phyloP scores from a whole-genome alignment of 306 rosid genomes.

The Inga laurina region DNA sequence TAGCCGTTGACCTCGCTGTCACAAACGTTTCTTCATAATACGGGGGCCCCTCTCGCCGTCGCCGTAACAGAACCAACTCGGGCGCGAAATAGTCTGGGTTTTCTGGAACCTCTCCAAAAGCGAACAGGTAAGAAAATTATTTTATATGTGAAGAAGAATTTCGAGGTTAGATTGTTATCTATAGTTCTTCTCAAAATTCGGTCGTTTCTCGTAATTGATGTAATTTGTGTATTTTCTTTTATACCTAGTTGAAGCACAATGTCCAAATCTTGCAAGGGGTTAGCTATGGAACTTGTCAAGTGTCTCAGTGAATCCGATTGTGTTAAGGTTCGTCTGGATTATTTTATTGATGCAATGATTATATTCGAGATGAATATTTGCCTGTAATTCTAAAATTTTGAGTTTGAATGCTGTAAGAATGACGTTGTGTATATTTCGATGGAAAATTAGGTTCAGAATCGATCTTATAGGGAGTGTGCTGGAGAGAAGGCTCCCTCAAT shows the following conservation, averaged over 20 bases:
- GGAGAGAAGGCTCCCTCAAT: conserved; percentile 90
- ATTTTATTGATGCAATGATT: background rate
- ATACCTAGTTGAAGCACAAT: conserved; percentile 39
- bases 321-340: conserved; percentile 53
- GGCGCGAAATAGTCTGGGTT: background rate
- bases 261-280: conserved; percentile 95
- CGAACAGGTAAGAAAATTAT: conserved; percentile 18
- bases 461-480: conserved; percentile 68
- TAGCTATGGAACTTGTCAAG: conserved; percentile 83
- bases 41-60: background rate
- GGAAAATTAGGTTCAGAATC: conserved; percentile 68
- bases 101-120: background rate
- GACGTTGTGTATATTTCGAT: conserved; percentile 2
- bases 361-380: background rate
- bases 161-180: background rate
- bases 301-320: conserved; percentile 94
- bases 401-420: conserved; percentile 21
- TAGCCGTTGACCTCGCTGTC: background rate
- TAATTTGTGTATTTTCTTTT: background rate
- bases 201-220: background rate
- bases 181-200: background rate
- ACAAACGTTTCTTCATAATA: background rate
- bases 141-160: background rate
- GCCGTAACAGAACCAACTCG: background rate
- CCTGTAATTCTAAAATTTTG: conserved; percentile 19